phyloP scores from a whole-genome alignment of 805 yeast genomes.

The Kregervanrija delftensis region DNA sequence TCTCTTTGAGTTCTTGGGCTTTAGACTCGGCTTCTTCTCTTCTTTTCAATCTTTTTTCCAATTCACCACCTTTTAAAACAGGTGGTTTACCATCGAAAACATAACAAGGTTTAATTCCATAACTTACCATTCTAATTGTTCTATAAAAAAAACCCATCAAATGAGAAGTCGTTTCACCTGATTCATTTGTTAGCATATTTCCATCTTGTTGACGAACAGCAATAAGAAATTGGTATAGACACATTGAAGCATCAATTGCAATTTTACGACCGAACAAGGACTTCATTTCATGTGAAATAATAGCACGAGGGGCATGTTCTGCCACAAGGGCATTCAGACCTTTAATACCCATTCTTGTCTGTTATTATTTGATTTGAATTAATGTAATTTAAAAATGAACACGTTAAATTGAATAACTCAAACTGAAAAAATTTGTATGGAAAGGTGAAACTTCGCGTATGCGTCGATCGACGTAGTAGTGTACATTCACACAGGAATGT shows the following conservation, averaged over 20 bases:
- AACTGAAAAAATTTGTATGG: no score
- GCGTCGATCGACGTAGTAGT: no score
- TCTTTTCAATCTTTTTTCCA: constrained; percentile 74
- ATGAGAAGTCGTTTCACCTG: constrained; percentile 91
- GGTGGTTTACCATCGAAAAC: constrained; percentile 99
- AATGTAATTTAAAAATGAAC: no score
- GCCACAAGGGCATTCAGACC: constrained; percentile 82
- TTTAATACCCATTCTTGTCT: constrained; percentile 31
- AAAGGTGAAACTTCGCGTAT: no score
- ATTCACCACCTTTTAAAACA: constrained; percentile 83
- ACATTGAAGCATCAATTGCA: constrained; percentile 98
- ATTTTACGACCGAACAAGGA: constrained; percentile 88
- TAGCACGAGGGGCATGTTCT: constrained; percentile 84
- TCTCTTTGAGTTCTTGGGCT: constrained; percentile 68
- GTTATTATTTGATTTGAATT: neutral
- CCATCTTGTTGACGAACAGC: constrained; percentile 98
- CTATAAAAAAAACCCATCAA: constrained; percentile 95
- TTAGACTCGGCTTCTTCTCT: constrained; percentile 79
- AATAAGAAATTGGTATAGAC: constrained; percentile 87
- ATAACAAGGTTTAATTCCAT: constrained; percentile 93
- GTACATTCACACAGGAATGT: no score
- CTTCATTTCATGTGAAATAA: constrained; percentile 74
- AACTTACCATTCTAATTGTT: constrained; percentile 80
- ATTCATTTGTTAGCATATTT: constrained; percentile 78
- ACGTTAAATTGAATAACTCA: no score